Percentiles rank a stretch among this genome's conserved stretches.
Evolutionary conservation across 1,139 yeast species (phyloP).

Genomic region (Suhomyces taliae): DNA sequence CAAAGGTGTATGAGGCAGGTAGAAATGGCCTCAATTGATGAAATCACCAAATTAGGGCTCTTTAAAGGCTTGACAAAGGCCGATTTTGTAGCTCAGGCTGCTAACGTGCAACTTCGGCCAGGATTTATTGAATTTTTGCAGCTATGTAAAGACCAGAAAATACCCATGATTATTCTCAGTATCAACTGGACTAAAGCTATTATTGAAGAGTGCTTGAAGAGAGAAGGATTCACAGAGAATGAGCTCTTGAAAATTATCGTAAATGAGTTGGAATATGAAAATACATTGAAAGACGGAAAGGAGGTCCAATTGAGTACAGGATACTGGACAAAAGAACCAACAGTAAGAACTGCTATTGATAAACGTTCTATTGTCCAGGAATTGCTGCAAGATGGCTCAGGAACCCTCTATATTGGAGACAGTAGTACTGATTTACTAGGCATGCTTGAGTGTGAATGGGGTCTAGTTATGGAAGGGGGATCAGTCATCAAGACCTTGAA

Average conservation of each 20-base stretch:
- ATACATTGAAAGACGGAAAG: background rate
- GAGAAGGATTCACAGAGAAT: slow-evolving; percentile 30
- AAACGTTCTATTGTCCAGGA: slow-evolving; percentile 33
- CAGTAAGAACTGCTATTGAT: slow-evolving; percentile 58
- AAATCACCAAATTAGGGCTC: slow-evolving; percentile 38
- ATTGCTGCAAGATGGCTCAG: slow-evolving; percentile 17
- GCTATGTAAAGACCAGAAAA: slow-evolving; percentile 18
- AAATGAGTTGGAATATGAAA: slow-evolving; percentile 51
- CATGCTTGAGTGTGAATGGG: slow-evolving; percentile 48
- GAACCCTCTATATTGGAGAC: slow-evolving; percentile 60
- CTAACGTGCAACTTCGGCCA: slow-evolving; percentile 37
- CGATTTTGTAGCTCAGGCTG: slow-evolving; percentile 36
- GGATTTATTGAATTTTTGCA: slow-evolving; percentile 45
- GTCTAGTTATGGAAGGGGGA: slow-evolving; percentile 39
- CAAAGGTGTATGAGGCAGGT: slow-evolving; percentile 47
- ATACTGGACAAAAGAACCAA: slow-evolving; percentile 20
- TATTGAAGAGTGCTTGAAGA: slow-evolving; percentile 41
- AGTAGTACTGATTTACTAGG: slow-evolving; percentile 63
- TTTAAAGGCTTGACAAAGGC: slow-evolving; percentile 44
- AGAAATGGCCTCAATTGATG: slow-evolving; percentile 52
- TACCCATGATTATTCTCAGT: slow-evolving; percentile 53
- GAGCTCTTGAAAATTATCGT: slow-evolving; percentile 28
- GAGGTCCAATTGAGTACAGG: slow-evolving; percentile 41
- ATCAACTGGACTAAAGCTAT: slow-evolving; percentile 64
- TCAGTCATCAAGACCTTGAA: slow-evolving; percentile 2